A percentile compares a stretch with the other conserved stretches of the same genome.
phyloP scores from a whole-genome alignment of 495 filamentous ascomycete species.

The Staphylotrichum tortipilum region DNA sequence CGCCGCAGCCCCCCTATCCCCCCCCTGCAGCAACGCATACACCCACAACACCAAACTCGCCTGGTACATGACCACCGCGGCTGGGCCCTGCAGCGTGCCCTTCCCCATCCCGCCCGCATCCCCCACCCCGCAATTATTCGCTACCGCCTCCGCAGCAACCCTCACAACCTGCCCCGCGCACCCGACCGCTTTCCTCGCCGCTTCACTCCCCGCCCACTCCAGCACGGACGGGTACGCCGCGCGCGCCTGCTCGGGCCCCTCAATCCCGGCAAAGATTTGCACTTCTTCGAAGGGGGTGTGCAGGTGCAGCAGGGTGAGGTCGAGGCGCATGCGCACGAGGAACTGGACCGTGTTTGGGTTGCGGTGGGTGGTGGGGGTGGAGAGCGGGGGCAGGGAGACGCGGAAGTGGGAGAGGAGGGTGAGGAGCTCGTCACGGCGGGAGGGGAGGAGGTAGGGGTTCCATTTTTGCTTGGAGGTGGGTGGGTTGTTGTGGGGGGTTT shows the following conservation, averaged over 20 bases:
- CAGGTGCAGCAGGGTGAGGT: constrained; percentile 45
- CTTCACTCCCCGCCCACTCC: constrained; percentile 40
- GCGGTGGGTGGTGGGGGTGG: not conserved
- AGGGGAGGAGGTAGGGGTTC: constrained; percentile 2
- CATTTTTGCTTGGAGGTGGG: not conserved
- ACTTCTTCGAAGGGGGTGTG: constrained; percentile 49
- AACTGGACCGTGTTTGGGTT: not conserved
- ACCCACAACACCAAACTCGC: constrained; percentile 7
- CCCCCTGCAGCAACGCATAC: not conserved
- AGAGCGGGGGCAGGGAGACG: constrained; percentile 1
- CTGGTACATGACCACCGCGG: constrained; percentile 4
- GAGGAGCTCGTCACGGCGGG: constrained; percentile 6
- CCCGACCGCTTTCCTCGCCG: constrained; percentile 44
- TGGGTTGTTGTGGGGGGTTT: not conserved
- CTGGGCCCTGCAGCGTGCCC: not conserved
- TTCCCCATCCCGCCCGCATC: constrained; percentile 18
- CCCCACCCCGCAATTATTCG: too few species aligned
- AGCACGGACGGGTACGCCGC: constrained; percentile 36
- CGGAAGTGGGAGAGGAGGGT: constrained; percentile 4
- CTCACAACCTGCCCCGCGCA: constrained; percentile 50
- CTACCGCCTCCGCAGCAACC: too few species aligned
- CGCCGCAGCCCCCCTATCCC: not conserved
- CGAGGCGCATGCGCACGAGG: constrained; percentile 12
- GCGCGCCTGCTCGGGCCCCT: constrained; percentile 43
- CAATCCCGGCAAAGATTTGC: constrained; percentile 47